Evolutionary conservation across 306 rosid species (phyloP), one percentile per base, ranked within the genome.

Genomic region (Erythrophleum fordii): DNA sequence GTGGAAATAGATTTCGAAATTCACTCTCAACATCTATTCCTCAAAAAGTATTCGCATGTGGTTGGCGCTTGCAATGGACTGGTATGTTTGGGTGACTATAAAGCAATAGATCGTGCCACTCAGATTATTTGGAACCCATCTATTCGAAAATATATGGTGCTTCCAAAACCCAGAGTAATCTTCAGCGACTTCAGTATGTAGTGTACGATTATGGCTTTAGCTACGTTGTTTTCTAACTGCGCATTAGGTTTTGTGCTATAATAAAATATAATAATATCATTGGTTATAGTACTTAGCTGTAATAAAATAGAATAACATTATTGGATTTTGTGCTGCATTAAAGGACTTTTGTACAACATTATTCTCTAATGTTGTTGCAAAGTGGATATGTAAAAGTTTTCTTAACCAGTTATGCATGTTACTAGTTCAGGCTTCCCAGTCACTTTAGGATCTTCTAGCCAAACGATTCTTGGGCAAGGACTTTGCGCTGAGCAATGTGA

Each of bases 401-500:
- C 56, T 61, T 12, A 42, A 8, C 11, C 46, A 42, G 46, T 42
- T 9, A 42, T 42, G 46, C 46, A 42, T 42, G 46, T 42, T 42
- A 42, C 4, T 39, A 5, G 46, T 42, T 51, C 56, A 5, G 23
- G 56, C 23, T 17, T 51, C 56, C 56, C 56, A 6, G 56, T 51
- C 23, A 81, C 86, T 49, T 75, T 97, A 68, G 92, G 88, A 23
- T 82, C 92, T 42, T 80, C 91, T 49, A 82, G 72, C 70, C 88
- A 77, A 75, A 71, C 92, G 35, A 67, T 81, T 62, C 44, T 85
- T 0, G 94, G 87, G 29, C 97, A 90, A 77, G 92, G 93, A 70
- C 80, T 86, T 71, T 91, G 94, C 18, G 41, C 91, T 1, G 98
- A 86, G 48, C 89, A 84, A 18, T 76, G 83, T 31, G 97, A 94